A percentile compares a stretch with the other conserved stretches of the same genome.
Evolutionary conservation across 176 grass and related monocot genomes (phyloP).

Genomic region (Hsuehochloa calcarea): DNA sequence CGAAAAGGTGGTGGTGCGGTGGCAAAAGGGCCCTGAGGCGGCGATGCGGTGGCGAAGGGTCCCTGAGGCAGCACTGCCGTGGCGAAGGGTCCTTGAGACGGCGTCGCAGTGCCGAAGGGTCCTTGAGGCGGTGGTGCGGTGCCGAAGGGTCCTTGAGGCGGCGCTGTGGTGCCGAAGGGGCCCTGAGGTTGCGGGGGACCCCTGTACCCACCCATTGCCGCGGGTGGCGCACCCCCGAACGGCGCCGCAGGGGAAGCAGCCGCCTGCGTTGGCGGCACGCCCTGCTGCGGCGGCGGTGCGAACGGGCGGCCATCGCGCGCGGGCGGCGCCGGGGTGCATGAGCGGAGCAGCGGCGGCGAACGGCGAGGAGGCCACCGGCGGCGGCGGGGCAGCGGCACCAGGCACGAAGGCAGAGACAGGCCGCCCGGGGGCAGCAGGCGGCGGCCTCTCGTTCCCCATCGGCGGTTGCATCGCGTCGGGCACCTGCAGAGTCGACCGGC

Average conservation of each 20-base stretch:
- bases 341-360: slow-evolving; percentile 28
- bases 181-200: slow-evolving; percentile 30
- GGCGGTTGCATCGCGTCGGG: slow-evolving; percentile 48
- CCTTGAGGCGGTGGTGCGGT: not conserved
- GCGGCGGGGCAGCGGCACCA: slow-evolving; percentile 3
- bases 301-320: not conserved
- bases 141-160: not conserved
- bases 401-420: slow-evolving; percentile 43
- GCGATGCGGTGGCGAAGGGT: not conserved
- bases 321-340: not conserved
- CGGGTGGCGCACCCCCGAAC: slow-evolving; percentile 16
- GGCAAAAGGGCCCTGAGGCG: slow-evolving; percentile 19
- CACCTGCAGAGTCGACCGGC: slow-evolving; percentile 20
- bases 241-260: not conserved
- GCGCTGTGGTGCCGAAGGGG: slow-evolving; percentile 2
- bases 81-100: not conserved
- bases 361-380: slow-evolving; percentile 17
- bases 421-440: slow-evolving; percentile 16
- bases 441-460: slow-evolving; percentile 51
- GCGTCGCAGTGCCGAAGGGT: not conserved
- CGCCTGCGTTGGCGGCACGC: not conserved
- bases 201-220: slow-evolving; percentile 41
- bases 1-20: slow-evolving; percentile 32
- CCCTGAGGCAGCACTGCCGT: not conserved
- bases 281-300: not conserved